A percentile compares a stretch with the other conserved stretches of the same genome.
phyloP scores from a whole-genome alignment of 768 basidiomycete genomes.

The Pisolithus tinctorius region DNA sequence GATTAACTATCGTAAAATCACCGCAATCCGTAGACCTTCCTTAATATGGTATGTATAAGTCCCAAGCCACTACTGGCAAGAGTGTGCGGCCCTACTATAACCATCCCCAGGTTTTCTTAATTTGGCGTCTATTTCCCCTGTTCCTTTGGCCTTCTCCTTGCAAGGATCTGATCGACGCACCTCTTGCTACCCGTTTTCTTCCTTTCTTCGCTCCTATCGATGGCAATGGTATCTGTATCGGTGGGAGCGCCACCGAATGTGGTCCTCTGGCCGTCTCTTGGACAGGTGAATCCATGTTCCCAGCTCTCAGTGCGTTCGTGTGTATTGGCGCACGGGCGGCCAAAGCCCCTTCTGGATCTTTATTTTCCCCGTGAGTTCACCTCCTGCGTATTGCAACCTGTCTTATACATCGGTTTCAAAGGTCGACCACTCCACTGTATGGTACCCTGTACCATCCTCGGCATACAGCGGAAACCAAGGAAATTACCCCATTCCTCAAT shows the following conservation, averaged over 20 bases:
- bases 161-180: conserved; percentile 20
- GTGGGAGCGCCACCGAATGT: conserved; percentile 52
- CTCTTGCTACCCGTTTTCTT: conserved; percentile 16
- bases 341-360: conserved; percentile 10
- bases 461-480: conserved; percentile 50
- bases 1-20: too few species aligned
- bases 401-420: conserved; percentile 15
- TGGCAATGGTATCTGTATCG: conserved; percentile 35
- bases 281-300: background rate
- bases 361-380: conserved; percentile 44
- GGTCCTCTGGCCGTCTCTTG: conserved; percentile 22
- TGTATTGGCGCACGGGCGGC: conserved; percentile 38
- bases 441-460: conserved; percentile 45
- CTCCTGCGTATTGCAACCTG: background rate
- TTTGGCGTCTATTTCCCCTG: too few species aligned
- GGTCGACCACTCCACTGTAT: conserved; percentile 23
- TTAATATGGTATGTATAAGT: too few species aligned
- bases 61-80: too few species aligned
- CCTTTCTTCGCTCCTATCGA: conserved; percentile 14
- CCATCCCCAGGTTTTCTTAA: too few species aligned
- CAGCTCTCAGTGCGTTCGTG: background rate
- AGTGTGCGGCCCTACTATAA: too few species aligned
- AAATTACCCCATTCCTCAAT: conserved; percentile 25
- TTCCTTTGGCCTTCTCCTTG: conserved; percentile 2
- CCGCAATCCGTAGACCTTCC: too few species aligned